Evolutionary conservation across 2,329 filamentous ascomycete species (phyloP).

Genomic region (Fusarium globosum): DNA sequence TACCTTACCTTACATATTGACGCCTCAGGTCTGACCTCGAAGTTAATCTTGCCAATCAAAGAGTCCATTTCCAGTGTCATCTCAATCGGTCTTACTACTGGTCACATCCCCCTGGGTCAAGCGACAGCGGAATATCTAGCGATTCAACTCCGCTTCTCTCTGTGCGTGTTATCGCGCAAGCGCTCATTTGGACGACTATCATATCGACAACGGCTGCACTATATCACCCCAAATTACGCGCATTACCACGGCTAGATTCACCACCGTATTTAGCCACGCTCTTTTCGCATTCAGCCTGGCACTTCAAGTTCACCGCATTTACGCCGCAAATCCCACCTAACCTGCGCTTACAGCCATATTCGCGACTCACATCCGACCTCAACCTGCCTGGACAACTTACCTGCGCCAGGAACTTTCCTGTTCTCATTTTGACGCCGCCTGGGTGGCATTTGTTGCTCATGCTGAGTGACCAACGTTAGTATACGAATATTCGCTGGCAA

Average conservation of each 20-base stretch:
- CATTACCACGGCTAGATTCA: conserved; percentile 18
- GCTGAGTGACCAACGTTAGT: conserved; percentile 4
- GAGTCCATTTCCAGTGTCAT: conserved; percentile 6
- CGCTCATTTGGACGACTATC: conserved; percentile 3
- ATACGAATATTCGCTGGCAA: conserved; percentile 14
- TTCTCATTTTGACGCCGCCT: conserved; percentile 1
- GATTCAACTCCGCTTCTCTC: conserved; percentile 20
- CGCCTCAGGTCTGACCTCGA: conserved; percentile 26
- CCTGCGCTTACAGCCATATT: conserved; percentile 23
- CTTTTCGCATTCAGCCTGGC: conserved; percentile 21
- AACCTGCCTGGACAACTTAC: neutral
- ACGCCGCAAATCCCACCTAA: conserved; percentile 30
- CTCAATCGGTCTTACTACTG: conserved; percentile 31
- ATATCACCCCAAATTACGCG: conserved; percentile 15
- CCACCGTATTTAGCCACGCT: conserved; percentile 15
- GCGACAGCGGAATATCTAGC: conserved; percentile 19
- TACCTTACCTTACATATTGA: conserved; percentile 1
- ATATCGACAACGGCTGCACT: conserved; percentile 28
- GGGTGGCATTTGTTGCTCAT: conserved; percentile 3
- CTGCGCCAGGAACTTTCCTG: neutral
- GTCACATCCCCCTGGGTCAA: conserved; percentile 24
- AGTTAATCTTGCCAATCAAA: conserved; percentile 20
- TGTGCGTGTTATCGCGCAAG: conserved; percentile 34
- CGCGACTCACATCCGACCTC: conserved; percentile 16
- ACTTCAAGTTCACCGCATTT: conserved; percentile 26